Percentiles rank a stretch among this genome's conserved stretches.
Conservation (phyloP, 495 filamentous ascomycete species). For the Penicillium subrubescens region DNA sequence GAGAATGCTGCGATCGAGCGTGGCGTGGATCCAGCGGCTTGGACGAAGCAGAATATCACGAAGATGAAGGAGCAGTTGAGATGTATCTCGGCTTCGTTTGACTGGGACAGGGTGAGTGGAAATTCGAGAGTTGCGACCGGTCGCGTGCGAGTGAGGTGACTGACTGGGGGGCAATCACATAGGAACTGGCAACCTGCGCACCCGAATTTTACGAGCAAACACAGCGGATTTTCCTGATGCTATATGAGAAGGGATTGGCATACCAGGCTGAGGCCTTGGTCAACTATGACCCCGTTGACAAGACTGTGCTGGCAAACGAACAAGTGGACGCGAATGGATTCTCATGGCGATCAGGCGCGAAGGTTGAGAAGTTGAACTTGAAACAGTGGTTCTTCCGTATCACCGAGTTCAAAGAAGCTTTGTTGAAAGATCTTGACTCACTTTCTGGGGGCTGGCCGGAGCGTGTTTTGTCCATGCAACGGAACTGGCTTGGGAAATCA, state of each 20-base stretch:
- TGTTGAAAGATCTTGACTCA: slow-evolving; percentile 70
- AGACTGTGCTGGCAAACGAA: slow-evolving; percentile 88
- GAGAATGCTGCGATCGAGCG: slow-evolving; percentile 94
- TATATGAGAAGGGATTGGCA: slow-evolving; percentile 71
- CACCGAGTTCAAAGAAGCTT: slow-evolving; percentile 71
- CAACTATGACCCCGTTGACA: slow-evolving; percentile 89
- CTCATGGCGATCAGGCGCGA: slow-evolving; percentile 86
- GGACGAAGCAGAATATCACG: slow-evolving; percentile 78
- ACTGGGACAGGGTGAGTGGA: slow-evolving; percentile 74
- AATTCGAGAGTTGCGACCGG: background rate
- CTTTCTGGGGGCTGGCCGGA: slow-evolving; percentile 76
- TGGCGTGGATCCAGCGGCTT: slow-evolving; percentile 72
- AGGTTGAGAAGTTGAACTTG: slow-evolving; percentile 75
- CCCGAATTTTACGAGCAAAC: slow-evolving; percentile 88
- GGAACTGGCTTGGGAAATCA: slow-evolving; percentile 85
- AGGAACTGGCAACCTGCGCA: slow-evolving; percentile 84
- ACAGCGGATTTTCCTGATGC: slow-evolving; percentile 76
- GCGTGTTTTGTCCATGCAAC: slow-evolving; percentile 78
- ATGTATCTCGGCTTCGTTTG: slow-evolving; percentile 75
- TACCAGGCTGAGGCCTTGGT: slow-evolving; percentile 80
- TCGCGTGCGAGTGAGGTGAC: background rate
- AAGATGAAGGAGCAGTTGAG: slow-evolving; percentile 82
- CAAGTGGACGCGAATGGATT: slow-evolving; percentile 82
- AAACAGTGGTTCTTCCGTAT: slow-evolving; percentile 93
- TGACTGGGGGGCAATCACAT: slow-evolving; percentile 5